These are phyloP conservation scores for Bipolaris victoriae DNA, from an alignment of 2,329 filamentous ascomycete genomes.

Conservation along the genomic window DNA sequence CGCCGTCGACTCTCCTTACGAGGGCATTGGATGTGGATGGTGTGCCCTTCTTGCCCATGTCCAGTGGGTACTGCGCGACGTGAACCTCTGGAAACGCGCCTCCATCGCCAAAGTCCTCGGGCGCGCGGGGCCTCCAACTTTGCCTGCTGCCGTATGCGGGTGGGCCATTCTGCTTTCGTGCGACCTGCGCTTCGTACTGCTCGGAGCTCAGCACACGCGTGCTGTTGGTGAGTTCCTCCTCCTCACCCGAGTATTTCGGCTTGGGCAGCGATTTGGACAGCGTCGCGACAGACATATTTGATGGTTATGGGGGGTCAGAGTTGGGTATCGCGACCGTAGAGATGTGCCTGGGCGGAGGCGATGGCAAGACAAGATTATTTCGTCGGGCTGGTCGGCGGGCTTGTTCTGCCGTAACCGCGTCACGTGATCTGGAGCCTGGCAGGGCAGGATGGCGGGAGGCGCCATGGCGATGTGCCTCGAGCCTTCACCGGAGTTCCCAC, in stretches of 20 bases:
- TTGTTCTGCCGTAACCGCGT: slow-evolving; percentile 16
- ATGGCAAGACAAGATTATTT: slow-evolving; percentile 18
- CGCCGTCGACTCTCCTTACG: slow-evolving; percentile 86
- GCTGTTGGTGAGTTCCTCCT: slow-evolving; percentile 82
- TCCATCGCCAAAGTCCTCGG: slow-evolving; percentile 94
- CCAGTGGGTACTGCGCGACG: slow-evolving; percentile 92
- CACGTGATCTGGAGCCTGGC: slow-evolving; percentile 8
- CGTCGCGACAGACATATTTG: slow-evolving; percentile 57
- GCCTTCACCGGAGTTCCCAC: background rate
- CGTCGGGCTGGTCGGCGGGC: slow-evolving; percentile 6
- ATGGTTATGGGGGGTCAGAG: slow-evolving; percentile 4
- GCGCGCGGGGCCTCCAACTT: slow-evolving; percentile 87
- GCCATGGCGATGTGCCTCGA: background rate
- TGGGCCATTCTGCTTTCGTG: slow-evolving; percentile 72
- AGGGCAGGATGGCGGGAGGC: background rate
- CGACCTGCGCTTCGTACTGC: slow-evolving; percentile 85
- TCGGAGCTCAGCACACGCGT: slow-evolving; percentile 81
- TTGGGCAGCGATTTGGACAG: slow-evolving; percentile 83
- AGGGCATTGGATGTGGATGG: slow-evolving; percentile 76
- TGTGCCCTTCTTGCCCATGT: slow-evolving; percentile 82
- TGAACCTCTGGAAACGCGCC: slow-evolving; percentile 94
- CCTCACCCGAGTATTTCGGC: slow-evolving; percentile 87
- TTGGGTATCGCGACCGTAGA: background rate
- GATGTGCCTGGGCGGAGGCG: background rate
- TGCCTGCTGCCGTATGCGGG: slow-evolving; percentile 85